A percentile compares a stretch with the other conserved stretches of the same genome.
Conservation (phyloP, 371 early-diverging fungal genomes). For the Mucor mucedo region DNA sequence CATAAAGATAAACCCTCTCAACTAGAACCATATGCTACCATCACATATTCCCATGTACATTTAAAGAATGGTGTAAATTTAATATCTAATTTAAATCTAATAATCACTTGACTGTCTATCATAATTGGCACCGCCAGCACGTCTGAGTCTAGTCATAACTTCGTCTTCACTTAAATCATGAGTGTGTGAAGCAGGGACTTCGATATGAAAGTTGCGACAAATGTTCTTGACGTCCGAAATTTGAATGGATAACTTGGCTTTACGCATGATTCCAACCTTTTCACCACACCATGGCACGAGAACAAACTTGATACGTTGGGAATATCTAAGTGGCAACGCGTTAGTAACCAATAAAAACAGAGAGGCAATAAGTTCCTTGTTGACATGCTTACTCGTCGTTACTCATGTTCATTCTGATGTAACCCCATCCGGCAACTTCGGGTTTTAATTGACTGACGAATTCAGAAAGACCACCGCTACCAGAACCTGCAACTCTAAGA, state of each 20-base stretch:
- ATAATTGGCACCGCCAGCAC: conserved; percentile 76
- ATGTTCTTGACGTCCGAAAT: conserved; percentile 81
- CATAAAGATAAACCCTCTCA: too few relatives aligned
- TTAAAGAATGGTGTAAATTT: conserved; percentile 1
- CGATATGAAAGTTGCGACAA: conserved; percentile 73
- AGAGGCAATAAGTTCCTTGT: neutral
- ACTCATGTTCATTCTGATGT: conserved; percentile 75
- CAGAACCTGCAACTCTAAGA: conserved; percentile 55
- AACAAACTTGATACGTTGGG: conserved; percentile 73
- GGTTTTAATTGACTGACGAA: conserved; percentile 64
- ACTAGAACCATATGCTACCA: too few relatives aligned
- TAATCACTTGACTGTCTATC: conserved; percentile 64
- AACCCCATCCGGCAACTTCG: conserved; percentile 83
- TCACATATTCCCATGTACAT: neutral
- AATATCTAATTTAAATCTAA: conserved; percentile 24
- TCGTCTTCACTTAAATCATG: conserved; percentile 60
- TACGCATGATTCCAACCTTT: conserved; percentile 85
- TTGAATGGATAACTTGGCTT: conserved; percentile 83
- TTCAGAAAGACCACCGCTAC: conserved; percentile 75
- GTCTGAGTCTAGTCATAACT: conserved; percentile 59
- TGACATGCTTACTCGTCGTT: conserved; percentile 80
- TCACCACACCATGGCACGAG: conserved; percentile 82
- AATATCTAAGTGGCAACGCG: conserved; percentile 33
- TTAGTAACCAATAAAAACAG: neutral
- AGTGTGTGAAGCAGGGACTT: conserved; percentile 66